These are phyloP conservation scores for Elasticomyces elasticus DNA, from an alignment of 495 filamentous ascomycete species.

Conservation along the genomic window DNA sequence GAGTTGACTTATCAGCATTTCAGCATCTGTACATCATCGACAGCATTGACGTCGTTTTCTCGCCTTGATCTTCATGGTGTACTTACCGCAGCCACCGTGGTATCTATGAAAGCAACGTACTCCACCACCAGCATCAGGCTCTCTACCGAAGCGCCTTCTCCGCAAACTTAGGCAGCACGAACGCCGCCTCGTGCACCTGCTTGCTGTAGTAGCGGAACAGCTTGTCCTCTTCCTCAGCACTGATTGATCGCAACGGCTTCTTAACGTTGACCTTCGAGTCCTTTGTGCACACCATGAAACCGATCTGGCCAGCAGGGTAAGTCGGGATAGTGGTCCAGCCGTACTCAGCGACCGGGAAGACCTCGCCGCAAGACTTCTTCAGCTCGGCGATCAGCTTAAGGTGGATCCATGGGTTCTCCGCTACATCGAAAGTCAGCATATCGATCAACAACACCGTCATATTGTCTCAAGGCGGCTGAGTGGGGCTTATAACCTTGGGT, in stretches of 20 bases:
- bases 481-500: conserved; percentile 94
- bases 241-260: conserved; percentile 69
- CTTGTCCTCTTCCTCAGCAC: conserved; percentile 79
- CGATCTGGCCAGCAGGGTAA: conserved; percentile 97
- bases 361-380: conserved; percentile 90
- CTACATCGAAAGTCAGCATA: conserved; percentile 42
- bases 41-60: no score
- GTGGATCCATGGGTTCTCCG: conserved; percentile 99
- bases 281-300: conserved; percentile 99
- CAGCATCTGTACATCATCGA: no score
- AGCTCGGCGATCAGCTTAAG: conserved; percentile 79
- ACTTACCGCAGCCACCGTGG: no score
- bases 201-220: conserved; percentile 92
- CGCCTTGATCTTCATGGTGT: no score
- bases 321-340: conserved; percentile 99
- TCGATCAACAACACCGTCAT: conserved; percentile 1
- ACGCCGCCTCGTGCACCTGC: conserved; percentile 87
- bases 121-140: neutral
- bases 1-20: no score
- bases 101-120: conserved; percentile 2
- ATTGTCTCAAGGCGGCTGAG: neutral
- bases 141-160: conserved; percentile 53
- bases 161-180: conserved; percentile 87
- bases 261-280: conserved; percentile 72
- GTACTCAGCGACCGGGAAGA: conserved; percentile 97